Conservation (phyloP, 345 rosid species). For the Corymbia maculata region DNA sequence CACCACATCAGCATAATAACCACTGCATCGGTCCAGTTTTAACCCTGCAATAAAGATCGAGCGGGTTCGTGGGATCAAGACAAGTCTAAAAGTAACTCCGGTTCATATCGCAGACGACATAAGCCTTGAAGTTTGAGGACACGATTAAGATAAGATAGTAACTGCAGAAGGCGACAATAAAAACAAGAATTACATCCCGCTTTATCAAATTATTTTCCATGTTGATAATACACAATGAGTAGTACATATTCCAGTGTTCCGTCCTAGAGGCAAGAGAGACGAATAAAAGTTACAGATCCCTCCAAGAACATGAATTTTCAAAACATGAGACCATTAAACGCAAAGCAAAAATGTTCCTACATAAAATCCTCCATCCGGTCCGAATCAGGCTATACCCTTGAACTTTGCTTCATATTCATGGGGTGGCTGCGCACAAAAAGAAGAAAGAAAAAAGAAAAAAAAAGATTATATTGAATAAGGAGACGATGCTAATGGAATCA, state of each 20-base stretch:
- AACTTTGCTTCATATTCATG: constrained; percentile 60
- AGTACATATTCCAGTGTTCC: background rate
- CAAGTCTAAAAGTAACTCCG: background rate
- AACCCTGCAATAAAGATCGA: background rate
- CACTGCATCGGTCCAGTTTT: background rate
- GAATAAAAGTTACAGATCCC: background rate
- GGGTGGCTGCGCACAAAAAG: constrained; percentile 31
- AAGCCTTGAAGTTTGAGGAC: background rate
- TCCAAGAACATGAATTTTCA: background rate
- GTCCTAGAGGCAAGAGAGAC: background rate
- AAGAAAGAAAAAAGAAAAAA: background rate
- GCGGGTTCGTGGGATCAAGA: background rate
- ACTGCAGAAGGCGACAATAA: too few species aligned
- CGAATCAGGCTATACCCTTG: constrained; percentile 13
- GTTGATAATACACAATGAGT: background rate
- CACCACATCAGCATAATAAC: background rate
- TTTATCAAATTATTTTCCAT: background rate
- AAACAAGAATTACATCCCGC: too few species aligned
- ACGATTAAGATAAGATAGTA: background rate
- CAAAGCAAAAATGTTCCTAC: background rate
- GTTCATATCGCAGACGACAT: background rate
- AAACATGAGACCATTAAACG: background rate
- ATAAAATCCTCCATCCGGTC: background rate
- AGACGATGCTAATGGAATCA: background rate
- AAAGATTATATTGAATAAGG: background rate